These are phyloP conservation scores for Rhizopogon roseolus DNA, from an alignment of 768 basidiomycete species.

Conservation along the genomic window DNA sequence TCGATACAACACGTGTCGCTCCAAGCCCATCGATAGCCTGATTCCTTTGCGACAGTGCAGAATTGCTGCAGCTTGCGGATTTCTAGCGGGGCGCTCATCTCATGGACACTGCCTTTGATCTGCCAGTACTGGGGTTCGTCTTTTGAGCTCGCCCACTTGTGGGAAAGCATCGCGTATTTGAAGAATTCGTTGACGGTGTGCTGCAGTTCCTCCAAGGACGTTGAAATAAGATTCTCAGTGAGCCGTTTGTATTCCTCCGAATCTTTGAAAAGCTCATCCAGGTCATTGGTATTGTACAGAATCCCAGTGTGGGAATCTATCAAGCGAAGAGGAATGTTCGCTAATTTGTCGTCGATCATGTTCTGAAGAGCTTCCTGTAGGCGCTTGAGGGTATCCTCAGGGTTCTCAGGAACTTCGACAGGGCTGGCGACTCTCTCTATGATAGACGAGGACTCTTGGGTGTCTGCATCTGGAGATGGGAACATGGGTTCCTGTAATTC, in stretches of 20 bases:
- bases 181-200: conserved; percentile 6
- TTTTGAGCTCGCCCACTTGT: conserved; percentile 10
- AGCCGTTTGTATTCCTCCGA: neutral
- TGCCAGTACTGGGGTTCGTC: conserved; percentile 1
- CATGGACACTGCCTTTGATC: conserved; percentile 11
- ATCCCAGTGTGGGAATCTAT: neutral
- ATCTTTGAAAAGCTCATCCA: neutral
- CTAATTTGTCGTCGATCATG: neutral
- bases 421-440: neutral
- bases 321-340: neutral
- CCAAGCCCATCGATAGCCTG: conserved; percentile 27
- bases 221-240: neutral
- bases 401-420: neutral
- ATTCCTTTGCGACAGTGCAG: conserved; percentile 22
- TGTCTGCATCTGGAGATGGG: neutral
- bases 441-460: neutral
- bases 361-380: neutral
- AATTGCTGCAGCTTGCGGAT: conserved; percentile 23
- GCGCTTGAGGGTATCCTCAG: neutral
- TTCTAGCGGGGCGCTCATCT: neutral
- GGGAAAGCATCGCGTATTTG: conserved; percentile 6
- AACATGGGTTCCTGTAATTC: no score
- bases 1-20: conserved; percentile 25
- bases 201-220: neutral
- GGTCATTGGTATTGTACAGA: neutral